Evolutionary conservation across 176 grass and related monocot genomes (phyloP).

Genomic region (Rhynchospora pubera): DNA sequence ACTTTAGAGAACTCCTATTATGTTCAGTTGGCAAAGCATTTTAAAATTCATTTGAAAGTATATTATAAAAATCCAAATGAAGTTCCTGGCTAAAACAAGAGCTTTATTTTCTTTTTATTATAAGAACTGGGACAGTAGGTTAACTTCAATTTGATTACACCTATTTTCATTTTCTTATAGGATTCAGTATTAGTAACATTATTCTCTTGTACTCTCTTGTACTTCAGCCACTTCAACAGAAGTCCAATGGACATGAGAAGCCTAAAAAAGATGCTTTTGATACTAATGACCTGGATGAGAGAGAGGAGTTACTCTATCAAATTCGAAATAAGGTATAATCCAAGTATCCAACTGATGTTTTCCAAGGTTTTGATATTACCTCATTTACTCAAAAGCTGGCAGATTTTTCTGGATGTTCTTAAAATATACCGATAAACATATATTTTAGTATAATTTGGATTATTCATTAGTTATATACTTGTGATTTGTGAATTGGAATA

Average conservation of each 20-base stretch:
- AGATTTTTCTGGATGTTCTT: background rate
- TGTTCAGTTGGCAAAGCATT: background rate
- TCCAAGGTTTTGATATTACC: background rate
- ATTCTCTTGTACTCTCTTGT: slow-evolving; percentile 11
- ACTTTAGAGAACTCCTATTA: background rate
- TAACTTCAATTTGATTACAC: background rate
- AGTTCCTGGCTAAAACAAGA: background rate
- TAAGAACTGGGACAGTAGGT: background rate
- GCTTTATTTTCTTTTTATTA: background rate
- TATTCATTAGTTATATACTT: background rate
- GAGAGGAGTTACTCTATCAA: slow-evolving; percentile 83
- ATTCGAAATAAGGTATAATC: slow-evolving; percentile 88
- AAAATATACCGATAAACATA: background rate
- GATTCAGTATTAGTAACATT: slow-evolving; percentile 2
- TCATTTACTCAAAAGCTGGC: background rate
- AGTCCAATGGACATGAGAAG: slow-evolving; percentile 54
- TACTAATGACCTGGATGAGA: slow-evolving; percentile 55
- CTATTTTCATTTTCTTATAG: slow-evolving; percentile 7
- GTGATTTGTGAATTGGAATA: background rate
- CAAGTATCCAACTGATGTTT: slow-evolving; percentile 18
- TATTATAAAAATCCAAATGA: background rate
- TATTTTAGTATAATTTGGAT: background rate
- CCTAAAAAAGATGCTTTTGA: slow-evolving; percentile 30
- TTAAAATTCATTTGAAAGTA: background rate
- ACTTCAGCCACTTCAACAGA: slow-evolving; percentile 50